These are phyloP conservation scores for Lactifluus echinatus DNA, from an alignment of 768 basidiomycete species.

Conservation along the genomic window DNA sequence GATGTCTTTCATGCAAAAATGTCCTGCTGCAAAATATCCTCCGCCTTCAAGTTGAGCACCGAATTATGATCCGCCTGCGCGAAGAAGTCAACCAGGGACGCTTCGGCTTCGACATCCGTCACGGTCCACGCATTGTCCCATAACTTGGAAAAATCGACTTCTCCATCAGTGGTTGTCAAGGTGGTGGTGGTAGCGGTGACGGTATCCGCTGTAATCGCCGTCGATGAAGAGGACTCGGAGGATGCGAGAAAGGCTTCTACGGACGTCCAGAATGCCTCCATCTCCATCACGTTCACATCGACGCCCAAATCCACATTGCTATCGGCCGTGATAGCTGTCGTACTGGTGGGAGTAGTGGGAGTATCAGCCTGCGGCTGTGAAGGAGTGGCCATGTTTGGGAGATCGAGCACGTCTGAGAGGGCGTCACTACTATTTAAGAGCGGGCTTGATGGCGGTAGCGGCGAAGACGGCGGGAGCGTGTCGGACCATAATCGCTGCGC, in stretches of 20 bases:
- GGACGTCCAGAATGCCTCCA: constrained; percentile 15
- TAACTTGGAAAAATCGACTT: neutral
- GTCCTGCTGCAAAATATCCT: constrained; percentile 11
- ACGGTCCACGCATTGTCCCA: neutral
- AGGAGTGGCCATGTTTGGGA: neutral
- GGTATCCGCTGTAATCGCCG: neutral
- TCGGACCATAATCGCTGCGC: constrained; percentile 22
- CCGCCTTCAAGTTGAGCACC: neutral
- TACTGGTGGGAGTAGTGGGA: neutral
- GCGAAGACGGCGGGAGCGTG: constrained; percentile 27
- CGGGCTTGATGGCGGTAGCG: constrained; percentile 29
- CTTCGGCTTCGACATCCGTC: neutral
- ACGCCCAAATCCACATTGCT: neutral
- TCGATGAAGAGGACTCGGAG: neutral
- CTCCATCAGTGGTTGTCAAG: neutral
- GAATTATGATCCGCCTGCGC: neutral
- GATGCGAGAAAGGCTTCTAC: constrained; percentile 10
- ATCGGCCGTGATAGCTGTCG: neutral
- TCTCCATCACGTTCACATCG: neutral
- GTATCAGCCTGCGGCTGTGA: neutral
- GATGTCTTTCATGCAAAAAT: constrained; percentile 6
- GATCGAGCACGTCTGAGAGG: constrained; percentile 19
- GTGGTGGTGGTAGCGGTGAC: neutral
- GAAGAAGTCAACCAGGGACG: neutral
- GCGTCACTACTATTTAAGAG: constrained; percentile 26